Evolutionary conservation across 2,329 filamentous ascomycete genomes (phyloP).

Genomic region (Madurella mycetomatis): DNA sequence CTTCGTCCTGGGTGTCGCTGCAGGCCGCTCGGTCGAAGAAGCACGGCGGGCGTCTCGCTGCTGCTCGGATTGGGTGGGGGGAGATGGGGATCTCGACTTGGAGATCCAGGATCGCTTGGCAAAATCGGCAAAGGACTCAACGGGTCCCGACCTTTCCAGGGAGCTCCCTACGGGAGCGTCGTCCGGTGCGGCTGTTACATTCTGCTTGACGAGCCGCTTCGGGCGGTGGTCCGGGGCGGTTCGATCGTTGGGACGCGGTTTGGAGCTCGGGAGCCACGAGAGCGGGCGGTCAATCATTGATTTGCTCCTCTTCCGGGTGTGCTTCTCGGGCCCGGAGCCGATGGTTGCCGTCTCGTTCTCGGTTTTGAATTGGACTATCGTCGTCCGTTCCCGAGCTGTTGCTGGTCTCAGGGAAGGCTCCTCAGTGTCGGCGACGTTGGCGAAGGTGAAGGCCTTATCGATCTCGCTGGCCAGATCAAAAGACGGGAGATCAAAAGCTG

Average conservation of each 20-base stretch:
- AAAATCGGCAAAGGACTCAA: slow-evolving; percentile 47
- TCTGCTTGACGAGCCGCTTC: slow-evolving; percentile 18
- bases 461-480: slow-evolving; percentile 49
- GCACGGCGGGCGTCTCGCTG: slow-evolving; percentile 22
- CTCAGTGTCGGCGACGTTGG: slow-evolving; percentile 17
- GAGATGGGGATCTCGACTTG: slow-evolving; percentile 46
- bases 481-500: slow-evolving; percentile 48
- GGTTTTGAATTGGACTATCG: neutral
- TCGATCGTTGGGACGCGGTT: slow-evolving; percentile 36
- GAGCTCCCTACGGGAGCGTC: slow-evolving; percentile 26
- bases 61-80: slow-evolving; percentile 32
- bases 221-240: slow-evolving; percentile 28
- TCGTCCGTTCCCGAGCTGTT: slow-evolving; percentile 6
- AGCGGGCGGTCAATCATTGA: slow-evolving; percentile 47
- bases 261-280: slow-evolving; percentile 50
- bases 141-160: slow-evolving; percentile 35
- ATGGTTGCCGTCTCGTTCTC: slow-evolving; percentile 11
- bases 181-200: slow-evolving; percentile 18
- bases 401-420: slow-evolving; percentile 1
- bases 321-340: slow-evolving; percentile 28
- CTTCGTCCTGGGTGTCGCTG: slow-evolving; percentile 16
- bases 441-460: slow-evolving; percentile 42
- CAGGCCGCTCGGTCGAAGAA: slow-evolving; percentile 15
- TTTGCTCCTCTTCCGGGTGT: slow-evolving; percentile 42
- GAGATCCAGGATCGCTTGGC: slow-evolving; percentile 50